These are phyloP conservation scores for Nemania abortiva DNA, from an alignment of 2,329 filamentous ascomycete species.

Conservation along the genomic window DNA sequence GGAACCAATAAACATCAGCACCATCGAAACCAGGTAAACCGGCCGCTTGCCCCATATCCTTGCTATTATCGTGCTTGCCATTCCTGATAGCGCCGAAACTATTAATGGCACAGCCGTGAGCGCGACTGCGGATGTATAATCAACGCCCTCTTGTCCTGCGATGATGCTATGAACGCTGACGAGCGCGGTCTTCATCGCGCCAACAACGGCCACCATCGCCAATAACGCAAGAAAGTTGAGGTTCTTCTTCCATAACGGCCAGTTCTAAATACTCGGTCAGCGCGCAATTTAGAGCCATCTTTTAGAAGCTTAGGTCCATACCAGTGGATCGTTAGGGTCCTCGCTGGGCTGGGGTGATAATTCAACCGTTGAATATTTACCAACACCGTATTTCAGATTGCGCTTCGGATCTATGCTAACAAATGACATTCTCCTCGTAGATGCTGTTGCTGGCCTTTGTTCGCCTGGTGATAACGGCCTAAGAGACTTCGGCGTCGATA, in stretches of 20 bases:
- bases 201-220: conserved; percentile 59
- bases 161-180: conserved; percentile 62
- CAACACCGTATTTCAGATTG: conserved; percentile 62
- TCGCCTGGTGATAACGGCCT: conserved; percentile 43
- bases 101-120: conserved; percentile 67
- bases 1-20: conserved; percentile 61
- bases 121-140: conserved; percentile 62
- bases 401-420: conserved; percentile 52
- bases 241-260: conserved; percentile 67
- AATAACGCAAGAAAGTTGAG: conserved; percentile 62
- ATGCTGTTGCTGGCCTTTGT: conserved; percentile 50
- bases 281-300: neutral
- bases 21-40: conserved; percentile 62
- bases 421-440: conserved; percentile 54
- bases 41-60: conserved; percentile 66
- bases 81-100: conserved; percentile 60
- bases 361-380: conserved; percentile 58
- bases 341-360: conserved; percentile 68
- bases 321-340: conserved; percentile 65
- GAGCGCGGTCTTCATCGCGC: conserved; percentile 67
- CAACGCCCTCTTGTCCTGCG: conserved; percentile 57
- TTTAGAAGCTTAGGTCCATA: conserved; percentile 49
- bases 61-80: conserved; percentile 57
- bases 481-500: conserved; percentile 36
- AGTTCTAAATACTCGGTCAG: conserved; percentile 59